These are phyloP conservation scores for Acorus calamus DNA, from an alignment of 106 monocot genomes.

Conservation along the genomic window DNA sequence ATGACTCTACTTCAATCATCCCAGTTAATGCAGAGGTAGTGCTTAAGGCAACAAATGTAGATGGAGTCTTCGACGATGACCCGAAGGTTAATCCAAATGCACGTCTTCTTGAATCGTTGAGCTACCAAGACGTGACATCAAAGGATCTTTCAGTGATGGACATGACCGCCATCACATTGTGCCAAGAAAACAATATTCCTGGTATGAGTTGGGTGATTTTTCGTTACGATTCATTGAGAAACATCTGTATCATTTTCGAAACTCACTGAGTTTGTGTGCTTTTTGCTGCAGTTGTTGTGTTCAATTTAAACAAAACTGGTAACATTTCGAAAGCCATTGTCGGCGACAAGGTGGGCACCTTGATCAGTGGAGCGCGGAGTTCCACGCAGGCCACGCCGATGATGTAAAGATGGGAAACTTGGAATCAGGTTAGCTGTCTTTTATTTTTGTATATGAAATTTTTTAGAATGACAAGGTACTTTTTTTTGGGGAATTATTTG, in stretches of 20 bases:
- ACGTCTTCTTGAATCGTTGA: conserved; percentile 43
- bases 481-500: too few species aligned
- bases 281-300: conserved; percentile 52
- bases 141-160: conserved; percentile 75
- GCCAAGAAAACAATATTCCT: conserved; percentile 81
- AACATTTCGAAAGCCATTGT: conserved; percentile 62
- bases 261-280: neutral
- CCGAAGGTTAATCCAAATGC: conserved; percentile 58
- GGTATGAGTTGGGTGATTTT: conserved; percentile 19
- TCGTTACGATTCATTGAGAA: neutral
- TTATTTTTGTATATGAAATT: too few species aligned
- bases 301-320: conserved; percentile 63
- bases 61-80: conserved; percentile 62
- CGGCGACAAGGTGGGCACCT: conserved; percentile 68
- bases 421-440: too few species aligned
- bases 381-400: too few species aligned
- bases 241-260: neutral
- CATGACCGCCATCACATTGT: conserved; percentile 72
- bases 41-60: conserved; percentile 97
- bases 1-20: neutral
- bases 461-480: too few species aligned
- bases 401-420: too few species aligned
- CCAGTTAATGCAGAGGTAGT: conserved; percentile 82
- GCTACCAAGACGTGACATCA: conserved; percentile 54
- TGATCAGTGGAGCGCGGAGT: conserved; percentile 23